Base-by-base conservation (phyloP, 352 stramenopile species). In the Pseudoperonospora humuli region DNA sequence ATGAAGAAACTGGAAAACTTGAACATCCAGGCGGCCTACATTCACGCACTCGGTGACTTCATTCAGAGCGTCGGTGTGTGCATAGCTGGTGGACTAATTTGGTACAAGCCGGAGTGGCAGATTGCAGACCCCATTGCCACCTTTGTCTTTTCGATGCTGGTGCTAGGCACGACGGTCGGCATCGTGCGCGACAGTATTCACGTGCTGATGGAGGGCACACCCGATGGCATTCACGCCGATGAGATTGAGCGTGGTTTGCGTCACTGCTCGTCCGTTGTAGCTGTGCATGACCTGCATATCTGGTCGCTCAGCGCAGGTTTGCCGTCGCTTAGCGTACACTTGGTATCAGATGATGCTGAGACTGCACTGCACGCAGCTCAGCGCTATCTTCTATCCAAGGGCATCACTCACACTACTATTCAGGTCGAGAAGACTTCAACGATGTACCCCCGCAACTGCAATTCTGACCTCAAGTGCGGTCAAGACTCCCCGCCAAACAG, bases 271-370 rank as follows among this genome's bases (percentile, higher is more conserved):
- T 81, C 86, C 1, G 93, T 99, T 3, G 54, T 75, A 7, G 78
- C 96, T 44, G 86, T 98, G 10, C 96, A 99, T 69, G 93, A 98
- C 64, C 67, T 99, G 46, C 96, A 99, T 73, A 96, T 99, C 46
- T 99, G 96, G 96, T 95, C 70, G 40, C 86, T 99, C 38, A 97
- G 84, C 19, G 79, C 95, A 7, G 92, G 93, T 0, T 54, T 90
- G 23, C 73, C 75, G 8, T 85, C 84, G 15, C 67, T 98, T 19
- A 97, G 84, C 43, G 93, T 98, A 17, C 96, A 99, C 63, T 61
- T 97, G 38, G 54, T 87, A 20, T 85, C 68, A 25, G 64, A 77
- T 21, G 64, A 88, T 25, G 60, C 70, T 3, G 76, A 89, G 43
- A 64, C 67, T 27, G 70, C 78, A 25, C 64, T 91, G 29, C 61